These are phyloP conservation scores for Nematocida minor DNA, from an alignment of 371 early-diverging fungal species.

Conservation along the genomic window DNA sequence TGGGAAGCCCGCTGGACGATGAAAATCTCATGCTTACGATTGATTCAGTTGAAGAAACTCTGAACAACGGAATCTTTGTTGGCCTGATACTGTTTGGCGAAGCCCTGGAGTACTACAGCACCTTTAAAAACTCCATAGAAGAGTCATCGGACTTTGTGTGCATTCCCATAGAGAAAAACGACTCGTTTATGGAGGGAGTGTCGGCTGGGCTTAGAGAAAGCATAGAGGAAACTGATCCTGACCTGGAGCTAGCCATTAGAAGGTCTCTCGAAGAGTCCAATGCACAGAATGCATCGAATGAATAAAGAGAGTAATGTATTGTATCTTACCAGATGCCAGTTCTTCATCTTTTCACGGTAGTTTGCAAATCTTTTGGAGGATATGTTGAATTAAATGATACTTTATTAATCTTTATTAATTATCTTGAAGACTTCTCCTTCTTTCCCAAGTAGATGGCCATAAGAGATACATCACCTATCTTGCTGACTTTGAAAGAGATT, in stretches of 20 bases:
- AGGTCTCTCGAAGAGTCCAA: conserved; percentile 32
- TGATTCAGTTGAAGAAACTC: conserved; percentile 77
- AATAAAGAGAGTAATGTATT: not conserved
- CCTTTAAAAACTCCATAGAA: conserved; percentile 8
- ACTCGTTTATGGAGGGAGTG: conserved; percentile 34
- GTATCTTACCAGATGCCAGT: not conserved
- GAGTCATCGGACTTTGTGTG: conserved; percentile 36
- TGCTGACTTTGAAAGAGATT: conserved; percentile 99
- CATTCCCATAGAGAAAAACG: not conserved
- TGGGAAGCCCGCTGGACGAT: conserved; percentile 38
- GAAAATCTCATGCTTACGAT: conserved; percentile 67
- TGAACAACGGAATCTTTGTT: conserved; percentile 87
- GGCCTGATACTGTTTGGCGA: conserved; percentile 93
- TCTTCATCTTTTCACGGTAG: not conserved
- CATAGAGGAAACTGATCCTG: conserved; percentile 47
- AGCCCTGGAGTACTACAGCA: conserved; percentile 68
- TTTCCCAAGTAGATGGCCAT: conserved; percentile 97
- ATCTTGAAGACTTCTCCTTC: conserved; percentile 96
- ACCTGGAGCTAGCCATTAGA: conserved; percentile 41
- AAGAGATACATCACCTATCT: conserved; percentile 97
- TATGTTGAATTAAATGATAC: too few relatives aligned
- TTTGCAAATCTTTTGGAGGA: too few relatives aligned
- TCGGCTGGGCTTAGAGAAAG: conserved; percentile 6
- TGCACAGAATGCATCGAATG: not conserved
- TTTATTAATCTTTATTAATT: conserved; percentile 66